These are phyloP conservation scores for Suillus cothurnatus DNA, from an alignment of 768 basidiomycete species.

Conservation along the genomic window DNA sequence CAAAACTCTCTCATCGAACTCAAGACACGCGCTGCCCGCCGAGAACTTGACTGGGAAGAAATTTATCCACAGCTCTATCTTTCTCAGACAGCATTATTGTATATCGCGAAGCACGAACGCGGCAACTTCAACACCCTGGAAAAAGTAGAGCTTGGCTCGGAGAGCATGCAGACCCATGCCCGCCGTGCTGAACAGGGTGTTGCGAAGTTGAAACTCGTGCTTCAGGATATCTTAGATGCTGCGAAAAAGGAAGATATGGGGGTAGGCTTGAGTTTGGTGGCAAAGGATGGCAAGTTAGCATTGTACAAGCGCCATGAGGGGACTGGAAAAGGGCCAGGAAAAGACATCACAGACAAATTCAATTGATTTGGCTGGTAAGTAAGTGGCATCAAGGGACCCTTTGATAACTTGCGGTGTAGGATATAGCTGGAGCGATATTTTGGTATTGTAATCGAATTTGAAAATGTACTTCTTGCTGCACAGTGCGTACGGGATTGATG, in stretches of 20 bases:
- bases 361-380: conserved; percentile 1
- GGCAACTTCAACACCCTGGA: conserved; percentile 55
- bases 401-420: not conserved
- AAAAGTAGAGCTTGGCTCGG: conserved; percentile 44
- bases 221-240: conserved; percentile 44
- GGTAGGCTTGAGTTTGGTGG: conserved; percentile 59
- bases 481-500: not conserved
- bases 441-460: not conserved
- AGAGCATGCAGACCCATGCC: conserved; percentile 26
- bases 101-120: conserved; percentile 56
- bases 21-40: conserved; percentile 29
- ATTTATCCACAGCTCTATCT: conserved; percentile 68
- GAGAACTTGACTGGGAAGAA: conserved; percentile 56
- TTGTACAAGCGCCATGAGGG: conserved; percentile 49
- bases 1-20: conserved; percentile 40
- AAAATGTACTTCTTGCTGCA: not conserved
- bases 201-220: conserved; percentile 29
- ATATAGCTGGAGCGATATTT: not conserved
- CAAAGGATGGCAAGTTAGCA: conserved; percentile 41
- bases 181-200: conserved; percentile 22
- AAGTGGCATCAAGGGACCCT: not conserved
- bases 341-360: conserved; percentile 28
- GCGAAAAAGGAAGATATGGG: conserved; percentile 54
- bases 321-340: conserved; percentile 22
- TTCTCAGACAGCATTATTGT: conserved; percentile 65